Base-by-base conservation (phyloP, 495 filamentous ascomycete genomes). In the Neurospora sp. region DNA sequence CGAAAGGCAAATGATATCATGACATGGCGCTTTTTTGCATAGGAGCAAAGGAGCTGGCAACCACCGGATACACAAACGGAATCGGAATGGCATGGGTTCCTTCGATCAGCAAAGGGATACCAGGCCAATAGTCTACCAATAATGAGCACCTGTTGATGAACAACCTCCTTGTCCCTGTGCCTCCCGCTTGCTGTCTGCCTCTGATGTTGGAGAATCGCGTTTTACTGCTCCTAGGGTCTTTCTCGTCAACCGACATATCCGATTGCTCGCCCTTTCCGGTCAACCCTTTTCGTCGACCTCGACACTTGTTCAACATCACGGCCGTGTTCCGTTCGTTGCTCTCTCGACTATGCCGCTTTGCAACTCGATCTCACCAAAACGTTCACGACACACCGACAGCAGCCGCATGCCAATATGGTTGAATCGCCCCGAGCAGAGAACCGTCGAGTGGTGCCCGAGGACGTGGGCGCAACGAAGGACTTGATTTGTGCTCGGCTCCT, bases 111-210 rank as follows among this genome's bases (percentile, higher is more conserved):
- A 40, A n/a, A 37, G 76, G 75, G 69, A 70, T 74, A 75, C 72
- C 78, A 77, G 74, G 74, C 72, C 76, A 75, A 74, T 80, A 79
- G 79, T 76, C 76, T 65, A 77, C 76, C 79, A 80, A 77, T 77
- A 74, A 76, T 76, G 78, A 72, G 68, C 78, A 78, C 76, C 76
- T 77, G 76, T 77, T 76, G 75, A 65, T 75, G 74, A 71, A 68
- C 72, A 71, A 69, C 65, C 14, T 69, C 69, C 71, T 22, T 18
- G 27, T 65, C 53, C 3, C 6, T 35, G 27, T 65, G 53, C 27
- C 53, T 18, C 27, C 53, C 9, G 53, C 27, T 35, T 65, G 48
- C 10, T 59, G 2, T 65, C 3, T 65, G 6, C 27, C 1, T 16
- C 8, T 18, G 27, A 65, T 65, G 27, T 8, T 27, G 4, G 20